Evolutionary conservation across 768 basidiomycete genomes (phyloP), one percentile per base, ranked within the genome.

Genomic region (Sarcomyxa edulis): DNA sequence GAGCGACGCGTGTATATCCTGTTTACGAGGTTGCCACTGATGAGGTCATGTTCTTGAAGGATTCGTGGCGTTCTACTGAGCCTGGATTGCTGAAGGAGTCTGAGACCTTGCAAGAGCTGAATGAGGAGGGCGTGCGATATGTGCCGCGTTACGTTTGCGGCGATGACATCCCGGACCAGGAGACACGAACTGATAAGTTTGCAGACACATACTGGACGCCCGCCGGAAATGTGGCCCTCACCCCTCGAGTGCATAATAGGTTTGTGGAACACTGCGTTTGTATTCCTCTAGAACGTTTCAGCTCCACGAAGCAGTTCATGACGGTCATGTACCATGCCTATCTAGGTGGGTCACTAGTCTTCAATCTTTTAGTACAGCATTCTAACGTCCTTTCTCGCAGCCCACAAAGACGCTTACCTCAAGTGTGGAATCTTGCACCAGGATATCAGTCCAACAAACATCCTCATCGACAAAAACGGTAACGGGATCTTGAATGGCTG

Each of bases 71-170:
- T 3, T 23, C 32, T 3, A 20, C 38, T 18, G 30, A n/a, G 6
- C 11, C 34, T 18, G 20, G 26, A 7, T 23, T 46, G 20, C 38
- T 25, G 12, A 25, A 33, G 5, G 59, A 61, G 35, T 42, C 43
- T 2, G 44, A 46, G 7, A 50, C 49, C 10, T 51, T n/a, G n/a
- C 56, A 12, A 22, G 31, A 12, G n/a, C n/a, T n/a, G n/a, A n/a
- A 10, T 5, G 20, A 41, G 18, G 15, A 37, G 1, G n/a, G 8
- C 8, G 49, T 61, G 14, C 23, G 36, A 12, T 23, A 56, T 21
- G 43, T 66, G 18, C 57, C 62, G 1, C 28, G 23, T 12, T 35
- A 59, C 14, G 24, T 55, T 7, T 52, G 49, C 21, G 64, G 58
- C 2, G 56, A 51, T 18, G 62, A 68, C 37, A n/a, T n/a, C n/a